Percentiles rank a stretch among this genome's conserved stretches.
phyloP scores from a whole-genome alignment of 2,329 filamentous ascomycete species.

The Colletotrichum tamarilloi region DNA sequence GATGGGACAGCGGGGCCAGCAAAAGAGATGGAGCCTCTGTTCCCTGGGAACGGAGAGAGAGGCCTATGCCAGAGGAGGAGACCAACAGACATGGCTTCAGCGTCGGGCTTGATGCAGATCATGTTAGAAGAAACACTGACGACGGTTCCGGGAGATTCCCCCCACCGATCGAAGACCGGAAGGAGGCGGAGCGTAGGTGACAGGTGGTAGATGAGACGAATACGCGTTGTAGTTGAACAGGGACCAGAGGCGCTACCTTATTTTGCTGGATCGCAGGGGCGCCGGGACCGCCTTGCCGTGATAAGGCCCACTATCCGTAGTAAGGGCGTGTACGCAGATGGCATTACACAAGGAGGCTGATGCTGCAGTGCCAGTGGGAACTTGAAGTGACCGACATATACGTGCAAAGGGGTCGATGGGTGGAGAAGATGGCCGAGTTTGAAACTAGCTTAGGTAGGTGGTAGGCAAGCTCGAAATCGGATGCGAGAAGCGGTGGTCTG shows the following conservation, averaged over 20 bases:
- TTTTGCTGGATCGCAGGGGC: constrained; percentile 24
- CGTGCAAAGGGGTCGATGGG: constrained; percentile 20
- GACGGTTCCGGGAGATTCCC: constrained; percentile 31
- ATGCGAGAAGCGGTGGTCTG: constrained; percentile 15
- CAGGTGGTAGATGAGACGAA: constrained; percentile 41
- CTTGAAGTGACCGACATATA: neutral
- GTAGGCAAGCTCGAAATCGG: constrained; percentile 8
- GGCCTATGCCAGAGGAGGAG: constrained; percentile 8
- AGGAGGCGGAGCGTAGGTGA: constrained; percentile 39
- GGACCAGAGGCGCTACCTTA: constrained; percentile 32
- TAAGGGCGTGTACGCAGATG: constrained; percentile 15
- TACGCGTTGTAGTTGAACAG: constrained; percentile 27
- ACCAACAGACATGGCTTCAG: constrained; percentile 14
- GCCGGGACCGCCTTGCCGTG: constrained; percentile 17
- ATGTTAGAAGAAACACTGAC: constrained; percentile 39
- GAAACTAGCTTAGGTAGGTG: constrained; percentile 7
- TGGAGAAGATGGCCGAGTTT: constrained; percentile 23
- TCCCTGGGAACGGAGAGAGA: neutral
- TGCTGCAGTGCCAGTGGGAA: neutral
- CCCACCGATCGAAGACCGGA: constrained; percentile 41
- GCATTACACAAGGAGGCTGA: constrained; percentile 7
- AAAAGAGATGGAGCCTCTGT: neutral
- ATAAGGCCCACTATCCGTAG: constrained; percentile 3
- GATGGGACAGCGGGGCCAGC: neutral
- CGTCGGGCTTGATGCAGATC: constrained; percentile 35